Evolutionary conservation across 1,284 basidiomycete genomes (phyloP).

Genomic region (Tylopilus orsonianus): DNA sequence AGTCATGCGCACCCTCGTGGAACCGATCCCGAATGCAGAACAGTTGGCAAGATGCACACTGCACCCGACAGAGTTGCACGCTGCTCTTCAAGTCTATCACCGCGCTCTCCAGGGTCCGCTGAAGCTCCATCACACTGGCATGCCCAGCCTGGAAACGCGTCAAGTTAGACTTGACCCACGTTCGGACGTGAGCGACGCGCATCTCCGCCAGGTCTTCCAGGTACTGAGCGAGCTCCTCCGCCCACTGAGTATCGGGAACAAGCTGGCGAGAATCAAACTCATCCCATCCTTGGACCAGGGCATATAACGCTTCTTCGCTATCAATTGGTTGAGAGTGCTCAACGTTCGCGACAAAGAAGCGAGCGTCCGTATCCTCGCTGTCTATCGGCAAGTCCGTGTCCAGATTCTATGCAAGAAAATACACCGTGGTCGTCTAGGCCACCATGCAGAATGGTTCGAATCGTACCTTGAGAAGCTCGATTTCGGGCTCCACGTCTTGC

Average conservation of each 20-base stretch:
- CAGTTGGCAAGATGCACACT: constrained; percentile 48
- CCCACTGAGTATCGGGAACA: constrained; percentile 46
- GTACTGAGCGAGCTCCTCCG: constrained; percentile 36
- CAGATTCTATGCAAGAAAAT: constrained; percentile 40
- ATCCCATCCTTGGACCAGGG: constrained; percentile 37
- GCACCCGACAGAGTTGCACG: constrained; percentile 47
- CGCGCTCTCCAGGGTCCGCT: constrained; percentile 41
- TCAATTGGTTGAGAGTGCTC: constrained; percentile 17
- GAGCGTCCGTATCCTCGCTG: constrained; percentile 33
- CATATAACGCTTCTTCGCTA: constrained; percentile 31
- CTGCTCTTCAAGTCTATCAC: constrained; percentile 45
- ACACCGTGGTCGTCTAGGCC: not conserved
- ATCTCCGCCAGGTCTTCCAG: constrained; percentile 40
- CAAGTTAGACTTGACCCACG: constrained; percentile 51
- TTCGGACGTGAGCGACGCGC: constrained; percentile 45
- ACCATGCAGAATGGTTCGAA: not conserved
- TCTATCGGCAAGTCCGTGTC: constrained; percentile 45
- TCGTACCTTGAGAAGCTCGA: constrained; percentile 49
- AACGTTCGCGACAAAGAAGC: constrained; percentile 38
- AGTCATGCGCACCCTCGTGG: constrained; percentile 48
- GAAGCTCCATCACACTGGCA: constrained; percentile 46
- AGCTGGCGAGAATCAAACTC: constrained; percentile 32
- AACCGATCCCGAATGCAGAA: constrained; percentile 44
- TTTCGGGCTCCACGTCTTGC: constrained; percentile 43
- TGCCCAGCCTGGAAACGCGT: constrained; percentile 44